These are phyloP conservation scores for Cytospora mali DNA, from an alignment of 2,329 filamentous ascomycete genomes.

Conservation along the genomic window DNA sequence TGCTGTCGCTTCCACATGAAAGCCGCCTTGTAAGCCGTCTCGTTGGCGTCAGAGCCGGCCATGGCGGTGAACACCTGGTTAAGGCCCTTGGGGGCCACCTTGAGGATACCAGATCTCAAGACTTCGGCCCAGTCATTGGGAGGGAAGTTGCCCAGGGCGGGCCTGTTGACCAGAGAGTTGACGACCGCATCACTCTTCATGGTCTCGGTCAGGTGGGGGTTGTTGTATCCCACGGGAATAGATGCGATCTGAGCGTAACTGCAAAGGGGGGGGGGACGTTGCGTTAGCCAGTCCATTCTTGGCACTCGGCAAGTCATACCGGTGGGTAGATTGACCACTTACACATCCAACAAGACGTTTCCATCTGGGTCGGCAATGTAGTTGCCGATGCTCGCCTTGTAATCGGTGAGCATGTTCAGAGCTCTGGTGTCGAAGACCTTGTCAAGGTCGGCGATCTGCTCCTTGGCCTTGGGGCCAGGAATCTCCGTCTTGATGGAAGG, in stretches of 20 bases:
- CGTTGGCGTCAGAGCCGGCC: constrained; percentile 89
- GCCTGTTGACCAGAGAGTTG: constrained; percentile 81
- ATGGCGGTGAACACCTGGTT: constrained; percentile 90
- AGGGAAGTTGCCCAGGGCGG: constrained; percentile 89
- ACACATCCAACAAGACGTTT: constrained; percentile 74
- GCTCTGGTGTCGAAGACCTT: constrained; percentile 84
- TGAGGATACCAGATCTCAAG: constrained; percentile 78
- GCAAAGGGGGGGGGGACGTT: constrained; percentile 12
- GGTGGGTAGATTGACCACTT: constrained; percentile 38
- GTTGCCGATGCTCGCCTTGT: constrained; percentile 75
- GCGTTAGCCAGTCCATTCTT: constrained; percentile 10
- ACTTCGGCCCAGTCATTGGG: constrained; percentile 80
- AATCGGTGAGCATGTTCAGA: constrained; percentile 81
- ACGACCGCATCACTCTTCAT: constrained; percentile 79
- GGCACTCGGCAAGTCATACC: background rate
- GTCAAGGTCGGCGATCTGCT: constrained; percentile 69
- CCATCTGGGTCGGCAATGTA: constrained; percentile 76
- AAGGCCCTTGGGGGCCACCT: constrained; percentile 79
- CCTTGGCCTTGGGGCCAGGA: constrained; percentile 75
- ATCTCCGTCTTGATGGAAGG: constrained; percentile 63
- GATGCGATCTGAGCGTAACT: constrained; percentile 91
- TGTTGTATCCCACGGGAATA: constrained; percentile 92
- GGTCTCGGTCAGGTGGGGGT: constrained; percentile 70
- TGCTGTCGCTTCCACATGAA: constrained; percentile 89
- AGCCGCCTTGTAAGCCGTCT: constrained; percentile 91